phyloP scores from a whole-genome alignment of 192 early-diverging fungal genomes.

The Jimgerdemannia lactiflua region DNA sequence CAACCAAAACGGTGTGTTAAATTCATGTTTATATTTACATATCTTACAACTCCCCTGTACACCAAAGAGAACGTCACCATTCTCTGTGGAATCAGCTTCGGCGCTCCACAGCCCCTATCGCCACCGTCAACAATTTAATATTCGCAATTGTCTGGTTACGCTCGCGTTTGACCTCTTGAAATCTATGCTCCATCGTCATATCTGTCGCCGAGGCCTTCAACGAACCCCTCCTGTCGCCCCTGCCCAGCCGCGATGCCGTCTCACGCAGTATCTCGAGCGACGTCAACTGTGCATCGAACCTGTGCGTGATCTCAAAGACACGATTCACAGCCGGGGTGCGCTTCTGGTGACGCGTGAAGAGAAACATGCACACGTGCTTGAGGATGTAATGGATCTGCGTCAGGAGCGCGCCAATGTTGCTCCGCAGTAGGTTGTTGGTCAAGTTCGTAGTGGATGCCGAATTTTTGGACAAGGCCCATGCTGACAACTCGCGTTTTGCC shows the following conservation, averaged over 20 bases:
- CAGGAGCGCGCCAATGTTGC: background rate
- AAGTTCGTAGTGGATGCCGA: background rate
- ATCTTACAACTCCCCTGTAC: too few relatives aligned
- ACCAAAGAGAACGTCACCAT: too few relatives aligned
- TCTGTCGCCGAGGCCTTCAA: background rate
- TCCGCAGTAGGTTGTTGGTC: background rate
- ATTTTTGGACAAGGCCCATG: background rate
- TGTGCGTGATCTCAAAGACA: slow-evolving; percentile 4
- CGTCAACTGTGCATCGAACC: background rate
- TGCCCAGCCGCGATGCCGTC: background rate
- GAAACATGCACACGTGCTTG: slow-evolving; percentile 1
- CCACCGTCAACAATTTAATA: background rate
- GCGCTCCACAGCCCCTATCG: background rate
- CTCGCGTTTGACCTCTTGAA: background rate
- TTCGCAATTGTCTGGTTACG: background rate
- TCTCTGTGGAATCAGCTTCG: too few relatives aligned
- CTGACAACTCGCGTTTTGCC: background rate
- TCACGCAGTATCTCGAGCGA: background rate
- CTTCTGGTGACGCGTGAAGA: background rate
- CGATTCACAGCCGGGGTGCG: background rate
- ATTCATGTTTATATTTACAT: too few relatives aligned
- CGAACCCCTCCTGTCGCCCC: background rate
- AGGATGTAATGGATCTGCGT: slow-evolving; percentile 12
- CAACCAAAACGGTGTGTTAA: too few relatives aligned
- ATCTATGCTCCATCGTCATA: background rate